Evolutionary conservation across 2,329 filamentous ascomycete species (phyloP), one percentile per base, ranked within the genome.

Genomic region (Chaetomiaceae sp.): DNA sequence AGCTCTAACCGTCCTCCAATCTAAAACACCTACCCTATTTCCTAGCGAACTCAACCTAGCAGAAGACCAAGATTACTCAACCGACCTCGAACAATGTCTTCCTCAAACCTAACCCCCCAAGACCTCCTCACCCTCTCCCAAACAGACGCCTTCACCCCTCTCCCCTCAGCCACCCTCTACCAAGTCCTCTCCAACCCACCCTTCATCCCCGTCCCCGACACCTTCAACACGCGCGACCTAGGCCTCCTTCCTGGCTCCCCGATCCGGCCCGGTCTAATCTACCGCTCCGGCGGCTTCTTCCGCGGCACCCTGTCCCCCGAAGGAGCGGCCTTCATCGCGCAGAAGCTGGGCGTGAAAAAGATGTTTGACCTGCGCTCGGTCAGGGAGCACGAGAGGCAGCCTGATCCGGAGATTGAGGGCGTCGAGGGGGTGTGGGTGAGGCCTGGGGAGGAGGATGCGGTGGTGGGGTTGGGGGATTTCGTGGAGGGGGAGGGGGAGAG

Each of bases 221-320:
- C 77, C 25, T 74, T 80, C 69, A 81, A 80, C 67, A 66, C 75
- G 47, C 76, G 78, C 46, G 78, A 81, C 61, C 61, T 79, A 12
- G 78, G 77, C 48, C 66, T 71, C 25, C 64, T 79, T 1, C 71
- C 71, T 4, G 39, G 29, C 14, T 60, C 29, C 8, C 38, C 65
- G 6, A 60, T 81, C 53, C 70, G 71, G 1, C 59, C 70, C 1
- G 70, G 71, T 23, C 71, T 71, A 49, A 68, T 70, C 58, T 80
- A 72, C 66, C 76, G 77, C 56, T 75, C 72, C 54, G 78, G 76
- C 37, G 71, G 71, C 15, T 60, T 56, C 36, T 69, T 80, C 12
- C 63, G 64, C 44, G 59, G 58, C n/a, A n/a, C n/a, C 4, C 12
- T 42, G 11, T 44, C 73, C 12, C 67, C 67, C 1, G 68, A 64